phyloP scores from a whole-genome alignment of 2,329 filamentous ascomycete species.

The Lasiodiplodia citricola region DNA sequence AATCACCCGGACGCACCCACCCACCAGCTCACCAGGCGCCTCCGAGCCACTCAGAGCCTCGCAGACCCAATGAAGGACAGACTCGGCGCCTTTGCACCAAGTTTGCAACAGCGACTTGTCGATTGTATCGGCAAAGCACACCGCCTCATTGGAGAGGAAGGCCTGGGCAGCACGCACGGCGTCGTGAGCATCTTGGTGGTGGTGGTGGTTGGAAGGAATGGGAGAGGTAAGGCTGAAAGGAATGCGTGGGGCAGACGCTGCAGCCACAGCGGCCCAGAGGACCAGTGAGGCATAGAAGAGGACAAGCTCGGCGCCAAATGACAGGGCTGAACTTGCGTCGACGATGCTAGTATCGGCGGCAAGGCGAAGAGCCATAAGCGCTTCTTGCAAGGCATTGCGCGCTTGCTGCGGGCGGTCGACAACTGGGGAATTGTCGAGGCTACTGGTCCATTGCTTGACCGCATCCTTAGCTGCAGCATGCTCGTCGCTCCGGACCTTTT shows the following conservation, averaged over 20 bases:
- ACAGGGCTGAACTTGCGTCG: slow-evolving; percentile 34
- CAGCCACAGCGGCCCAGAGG: slow-evolving; percentile 36
- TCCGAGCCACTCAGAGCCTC: slow-evolving; percentile 9
- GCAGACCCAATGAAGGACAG: slow-evolving; percentile 13
- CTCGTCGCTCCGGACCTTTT: slow-evolving; percentile 41
- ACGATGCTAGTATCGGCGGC: slow-evolving; percentile 37
- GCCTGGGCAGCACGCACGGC: not conserved
- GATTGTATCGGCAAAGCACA: not conserved
- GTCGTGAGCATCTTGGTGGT: not conserved
- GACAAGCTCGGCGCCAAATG: slow-evolving; percentile 41
- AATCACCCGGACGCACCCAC: slow-evolving; percentile 8
- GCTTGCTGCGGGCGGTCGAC: slow-evolving; percentile 26
- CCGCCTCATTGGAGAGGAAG: not conserved
- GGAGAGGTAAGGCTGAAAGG: not conserved
- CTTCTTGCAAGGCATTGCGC: slow-evolving; percentile 32
- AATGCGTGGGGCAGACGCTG: not conserved
- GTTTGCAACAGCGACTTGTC: slow-evolving; percentile 4
- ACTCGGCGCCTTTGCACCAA: slow-evolving; percentile 6
- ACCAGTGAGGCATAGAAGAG: slow-evolving; percentile 43
- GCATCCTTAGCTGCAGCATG: slow-evolving; percentile 40
- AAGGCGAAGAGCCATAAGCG: slow-evolving; percentile 36
- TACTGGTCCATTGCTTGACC: slow-evolving; percentile 44
- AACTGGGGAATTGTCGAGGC: slow-evolving; percentile 34
- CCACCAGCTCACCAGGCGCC: slow-evolving; percentile 15
- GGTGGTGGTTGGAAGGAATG: not conserved